Evolutionary conservation across 2,329 filamentous ascomycete species (phyloP).

Genomic region (Diaporthe humulicola): DNA sequence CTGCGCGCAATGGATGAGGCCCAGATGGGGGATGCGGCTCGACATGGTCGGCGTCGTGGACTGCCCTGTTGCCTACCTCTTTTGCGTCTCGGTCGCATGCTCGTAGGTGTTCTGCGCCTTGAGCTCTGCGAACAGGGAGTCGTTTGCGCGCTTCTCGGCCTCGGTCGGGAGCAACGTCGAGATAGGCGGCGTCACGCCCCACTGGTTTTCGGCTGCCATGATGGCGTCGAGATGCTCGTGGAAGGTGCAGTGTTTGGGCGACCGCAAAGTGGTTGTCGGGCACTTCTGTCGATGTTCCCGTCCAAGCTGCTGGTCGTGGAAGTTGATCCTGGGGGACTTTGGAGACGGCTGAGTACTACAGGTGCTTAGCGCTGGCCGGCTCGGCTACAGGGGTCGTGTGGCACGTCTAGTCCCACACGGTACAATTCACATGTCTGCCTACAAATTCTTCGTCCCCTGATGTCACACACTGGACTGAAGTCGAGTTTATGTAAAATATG

Average conservation of each 20-base stretch:
- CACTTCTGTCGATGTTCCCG: slow-evolving; percentile 3
- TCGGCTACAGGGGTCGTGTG: not conserved
- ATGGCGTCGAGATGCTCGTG: slow-evolving; percentile 33
- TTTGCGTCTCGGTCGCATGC: slow-evolving; percentile 82
- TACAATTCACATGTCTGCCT: not conserved
- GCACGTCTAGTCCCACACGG: not conserved
- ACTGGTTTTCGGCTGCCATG: slow-evolving; percentile 48
- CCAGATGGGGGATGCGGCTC: not conserved
- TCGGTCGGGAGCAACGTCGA: slow-evolving; percentile 82
- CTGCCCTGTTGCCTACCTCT: slow-evolving; percentile 68
- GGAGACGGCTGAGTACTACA: slow-evolving; percentile 15
- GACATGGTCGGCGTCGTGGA: not conserved
- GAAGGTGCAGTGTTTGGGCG: not conserved
- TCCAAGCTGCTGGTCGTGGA: slow-evolving; percentile 1
- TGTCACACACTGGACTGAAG: slow-evolving; percentile 1
- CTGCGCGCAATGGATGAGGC: not conserved
- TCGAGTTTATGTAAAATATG: not conserved
- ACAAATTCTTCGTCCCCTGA: not conserved
- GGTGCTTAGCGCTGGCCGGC: slow-evolving; percentile 15
- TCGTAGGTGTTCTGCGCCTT: slow-evolving; percentile 95
- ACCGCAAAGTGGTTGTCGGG: slow-evolving; percentile 14
- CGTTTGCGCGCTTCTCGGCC: slow-evolving; percentile 81
- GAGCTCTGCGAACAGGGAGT: slow-evolving; percentile 85
- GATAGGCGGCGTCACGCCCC: slow-evolving; percentile 87
- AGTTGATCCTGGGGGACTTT: not conserved